Evolutionary conservation across 305 asterid genomes (phyloP), one percentile per base, ranked within the genome.

Genomic region (Rubia balearica): DNA sequence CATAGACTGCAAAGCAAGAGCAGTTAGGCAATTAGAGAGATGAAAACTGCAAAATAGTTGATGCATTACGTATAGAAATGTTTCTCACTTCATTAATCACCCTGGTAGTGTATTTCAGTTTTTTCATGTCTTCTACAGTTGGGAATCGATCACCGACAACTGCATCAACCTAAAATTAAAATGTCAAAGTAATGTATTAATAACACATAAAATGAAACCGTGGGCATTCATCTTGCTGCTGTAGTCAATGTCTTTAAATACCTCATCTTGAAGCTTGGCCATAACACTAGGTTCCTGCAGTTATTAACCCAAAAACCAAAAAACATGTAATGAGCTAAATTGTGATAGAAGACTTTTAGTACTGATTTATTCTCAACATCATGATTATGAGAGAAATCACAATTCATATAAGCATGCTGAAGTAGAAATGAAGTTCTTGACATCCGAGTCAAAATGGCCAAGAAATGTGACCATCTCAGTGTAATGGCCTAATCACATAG

Each of bases 241-340:
- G 51, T 48, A 43, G 24, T 19, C 63, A 63, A 77, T 75, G 17
- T 55, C 22, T 65, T 53, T 74, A 76, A 81, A 22, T 71, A 94
- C 99, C 98, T 94, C 99, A 33, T 89, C 75, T 85, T 85, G 96
- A 87, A 94, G 98, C 85, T 91, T 94, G 76, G 92, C 89, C 93
- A 94, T 79, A 71, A 83, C 86, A 72, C 87, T 81, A 59, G 98
- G 99, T 78, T 94, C 95, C 99, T 94, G 88, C 75, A 79, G 57
- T 67, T 40, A 56, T 22, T 60, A 43, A 72, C 24, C 56, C 33
- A 42, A 36, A 61, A 56, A 41, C 17, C 13, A 36, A 36, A 21
- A 19, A 57, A 17, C 16, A 40, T 38, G 65, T 56, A 3, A 14
- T 64, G 43, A 56, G 48, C 38, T 27, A 40, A 53, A 42, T 53